Percentiles rank a stretch among this genome's conserved stretches.
These are phyloP conservation scores for Pseudogymnoascus sp. DNA, from an alignment of 2,329 filamentous ascomycete species.

Conservation along the genomic window DNA sequence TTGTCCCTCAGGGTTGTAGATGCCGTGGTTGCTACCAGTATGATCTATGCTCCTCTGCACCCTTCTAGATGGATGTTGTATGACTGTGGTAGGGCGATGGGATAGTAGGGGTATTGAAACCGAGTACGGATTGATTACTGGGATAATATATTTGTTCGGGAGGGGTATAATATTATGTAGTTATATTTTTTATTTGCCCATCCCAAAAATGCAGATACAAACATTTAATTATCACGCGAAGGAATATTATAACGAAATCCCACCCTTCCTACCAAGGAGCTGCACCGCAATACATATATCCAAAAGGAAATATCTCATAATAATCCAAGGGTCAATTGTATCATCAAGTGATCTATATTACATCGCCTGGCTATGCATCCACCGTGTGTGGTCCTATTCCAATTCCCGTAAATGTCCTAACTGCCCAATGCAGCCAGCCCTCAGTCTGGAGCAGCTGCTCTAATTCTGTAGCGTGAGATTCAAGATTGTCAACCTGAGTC, in stretches of 20 bases:
- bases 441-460: conserved; percentile 34
- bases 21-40: background rate
- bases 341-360: background rate
- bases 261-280: background rate
- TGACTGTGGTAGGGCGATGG: background rate
- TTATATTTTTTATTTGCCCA: background rate
- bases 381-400: conserved; percentile 22
- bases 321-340: background rate
- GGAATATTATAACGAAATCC: background rate
- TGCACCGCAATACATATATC: background rate
- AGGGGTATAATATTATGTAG: background rate
- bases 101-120: background rate
- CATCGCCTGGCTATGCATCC: background rate
- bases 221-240: background rate
- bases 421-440: conserved; percentile 28
- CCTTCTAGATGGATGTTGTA: background rate
- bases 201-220: background rate
- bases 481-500: conserved; percentile 64
- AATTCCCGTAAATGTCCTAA: conserved; percentile 28
- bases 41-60: background rate
- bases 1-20: background rate
- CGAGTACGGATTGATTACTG: background rate
- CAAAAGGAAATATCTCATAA: background rate
- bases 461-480: conserved; percentile 54
- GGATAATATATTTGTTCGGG: background rate